Evolutionary conservation across 768 basidiomycete genomes (phyloP).

Genomic region (Infundibulicybe gibba): DNA sequence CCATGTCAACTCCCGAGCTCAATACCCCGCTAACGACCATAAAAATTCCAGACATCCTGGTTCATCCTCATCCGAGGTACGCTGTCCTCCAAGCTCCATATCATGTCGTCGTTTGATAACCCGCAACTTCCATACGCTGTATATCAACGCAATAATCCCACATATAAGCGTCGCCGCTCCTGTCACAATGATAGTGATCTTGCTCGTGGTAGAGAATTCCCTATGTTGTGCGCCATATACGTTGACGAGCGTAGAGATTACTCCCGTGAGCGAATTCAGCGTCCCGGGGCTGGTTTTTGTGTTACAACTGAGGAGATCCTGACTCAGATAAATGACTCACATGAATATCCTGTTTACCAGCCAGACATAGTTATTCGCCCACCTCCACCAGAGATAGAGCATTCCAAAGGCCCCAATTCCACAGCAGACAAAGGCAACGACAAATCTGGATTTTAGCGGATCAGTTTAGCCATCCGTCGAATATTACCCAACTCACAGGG

Average conservation of each 20-base stretch:
- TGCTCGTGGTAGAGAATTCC: conserved; percentile 36
- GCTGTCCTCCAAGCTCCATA: conserved; percentile 33
- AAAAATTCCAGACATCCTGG: conserved; percentile 22
- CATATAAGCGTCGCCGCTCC: conserved; percentile 31
- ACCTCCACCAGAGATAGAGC: conserved; percentile 58
- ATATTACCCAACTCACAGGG: conserved; percentile 30
- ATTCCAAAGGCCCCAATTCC: conserved; percentile 51
- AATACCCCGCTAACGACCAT: too few species aligned
- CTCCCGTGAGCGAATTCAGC: conserved; percentile 54
- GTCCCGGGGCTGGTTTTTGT: conserved; percentile 44
- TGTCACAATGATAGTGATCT: conserved; percentile 47
- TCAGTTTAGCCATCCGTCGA: not conserved
- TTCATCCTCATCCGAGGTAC: conserved; percentile 39
- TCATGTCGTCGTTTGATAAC: conserved; percentile 41
- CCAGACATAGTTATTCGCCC: conserved; percentile 59
- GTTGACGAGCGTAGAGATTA: conserved; percentile 51
- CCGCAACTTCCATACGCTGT: conserved; percentile 41
- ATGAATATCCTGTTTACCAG: conserved; percentile 51
- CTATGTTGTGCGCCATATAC: conserved; percentile 48
- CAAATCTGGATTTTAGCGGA: conserved; percentile 30
- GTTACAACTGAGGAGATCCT: not conserved
- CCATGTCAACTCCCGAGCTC: too few species aligned
- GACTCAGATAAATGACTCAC: conserved; percentile 25
- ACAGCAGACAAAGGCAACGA: conserved; percentile 54
- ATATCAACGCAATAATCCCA: conserved; percentile 34